Conservation (phyloP, 306 rosid species). For the Arachis stenosperma region DNA sequence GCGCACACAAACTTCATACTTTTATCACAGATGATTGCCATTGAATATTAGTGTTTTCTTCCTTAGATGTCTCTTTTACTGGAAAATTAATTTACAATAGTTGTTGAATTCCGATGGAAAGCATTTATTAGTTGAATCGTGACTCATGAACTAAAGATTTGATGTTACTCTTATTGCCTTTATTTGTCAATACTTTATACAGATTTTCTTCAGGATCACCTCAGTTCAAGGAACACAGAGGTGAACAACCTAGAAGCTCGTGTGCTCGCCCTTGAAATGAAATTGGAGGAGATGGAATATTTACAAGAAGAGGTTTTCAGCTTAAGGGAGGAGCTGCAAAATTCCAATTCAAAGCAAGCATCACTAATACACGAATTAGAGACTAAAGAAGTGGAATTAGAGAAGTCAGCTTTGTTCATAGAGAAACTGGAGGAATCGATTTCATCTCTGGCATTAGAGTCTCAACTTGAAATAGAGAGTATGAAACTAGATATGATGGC, state of each 20-base stretch:
- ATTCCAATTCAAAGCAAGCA: slow-evolving; percentile 54
- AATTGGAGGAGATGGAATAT: slow-evolving; percentile 56
- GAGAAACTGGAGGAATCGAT: slow-evolving; percentile 76
- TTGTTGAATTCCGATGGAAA: slow-evolving; percentile 26
- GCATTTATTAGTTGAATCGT: slow-evolving; percentile 26
- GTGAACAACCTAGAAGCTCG: slow-evolving; percentile 59
- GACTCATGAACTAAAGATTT: slow-evolving; percentile 4
- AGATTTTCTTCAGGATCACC: slow-evolving; percentile 91
- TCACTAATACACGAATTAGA: slow-evolving; percentile 65
- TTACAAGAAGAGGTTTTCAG: slow-evolving; percentile 55
- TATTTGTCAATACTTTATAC: slow-evolving; percentile 44
- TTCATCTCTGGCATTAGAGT: slow-evolving; percentile 74
- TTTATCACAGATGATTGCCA: slow-evolving; percentile 7
- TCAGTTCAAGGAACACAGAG: slow-evolving; percentile 65
- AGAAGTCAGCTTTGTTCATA: slow-evolving; percentile 54
- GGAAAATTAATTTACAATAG: slow-evolving; percentile 15
- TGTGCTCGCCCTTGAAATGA: slow-evolving; percentile 58
- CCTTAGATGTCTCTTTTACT: slow-evolving; percentile 18
- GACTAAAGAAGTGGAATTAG: slow-evolving; percentile 61
- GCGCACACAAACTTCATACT: slow-evolving; percentile 26
- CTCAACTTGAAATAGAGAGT: slow-evolving; percentile 90
- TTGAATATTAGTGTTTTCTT: neutral
- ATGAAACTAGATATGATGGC: slow-evolving; percentile 80
- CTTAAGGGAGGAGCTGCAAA: slow-evolving; percentile 65
- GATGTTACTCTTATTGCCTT: slow-evolving; percentile 32